Conservation (phyloP, 2,329 filamentous ascomycete species). For the Grosmannia serpens region DNA sequence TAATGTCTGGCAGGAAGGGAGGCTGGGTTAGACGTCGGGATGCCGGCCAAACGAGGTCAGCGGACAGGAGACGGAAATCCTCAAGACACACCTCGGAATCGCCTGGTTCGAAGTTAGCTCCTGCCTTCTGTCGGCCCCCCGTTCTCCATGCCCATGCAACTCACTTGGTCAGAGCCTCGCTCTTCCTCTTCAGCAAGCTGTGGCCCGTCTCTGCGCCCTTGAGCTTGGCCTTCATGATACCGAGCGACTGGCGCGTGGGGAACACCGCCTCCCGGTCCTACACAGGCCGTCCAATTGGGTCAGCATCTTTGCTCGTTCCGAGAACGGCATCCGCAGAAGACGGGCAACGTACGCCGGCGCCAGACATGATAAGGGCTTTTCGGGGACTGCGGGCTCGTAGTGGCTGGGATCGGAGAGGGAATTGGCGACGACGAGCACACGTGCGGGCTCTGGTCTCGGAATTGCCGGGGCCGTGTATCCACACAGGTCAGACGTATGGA, state of each 20-base stretch:
- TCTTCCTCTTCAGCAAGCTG: constrained; percentile 93
- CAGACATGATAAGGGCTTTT: constrained; percentile 16
- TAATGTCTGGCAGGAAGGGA: constrained; percentile 63
- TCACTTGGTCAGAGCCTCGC: constrained; percentile 93
- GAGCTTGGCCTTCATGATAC: constrained; percentile 94
- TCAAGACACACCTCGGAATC: constrained; percentile 63
- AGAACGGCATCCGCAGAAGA: constrained; percentile 2
- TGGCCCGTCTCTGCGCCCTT: constrained; percentile 89
- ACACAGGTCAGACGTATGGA: background rate
- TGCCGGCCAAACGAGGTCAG: too few species aligned
- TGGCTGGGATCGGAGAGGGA: background rate
- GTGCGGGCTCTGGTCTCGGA: too few species aligned
- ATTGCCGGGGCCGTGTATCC: too few species aligned
- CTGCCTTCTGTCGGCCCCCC: too few species aligned
- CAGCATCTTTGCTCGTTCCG: background rate
- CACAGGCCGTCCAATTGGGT: background rate
- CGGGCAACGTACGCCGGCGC: constrained; percentile 12
- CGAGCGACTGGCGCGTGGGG: constrained; percentile 91
- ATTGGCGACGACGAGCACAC: background rate
- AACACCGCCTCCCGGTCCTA: constrained; percentile 95
- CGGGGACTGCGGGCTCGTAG: background rate
- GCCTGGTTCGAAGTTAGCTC: constrained; percentile 35
- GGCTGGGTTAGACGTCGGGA: too few species aligned
- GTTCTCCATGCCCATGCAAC: too few species aligned
- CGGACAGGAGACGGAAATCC: background rate